Base-by-base conservation (phyloP, 1,139 yeast species). In the Zygosaccharomyces sapae region DNA sequence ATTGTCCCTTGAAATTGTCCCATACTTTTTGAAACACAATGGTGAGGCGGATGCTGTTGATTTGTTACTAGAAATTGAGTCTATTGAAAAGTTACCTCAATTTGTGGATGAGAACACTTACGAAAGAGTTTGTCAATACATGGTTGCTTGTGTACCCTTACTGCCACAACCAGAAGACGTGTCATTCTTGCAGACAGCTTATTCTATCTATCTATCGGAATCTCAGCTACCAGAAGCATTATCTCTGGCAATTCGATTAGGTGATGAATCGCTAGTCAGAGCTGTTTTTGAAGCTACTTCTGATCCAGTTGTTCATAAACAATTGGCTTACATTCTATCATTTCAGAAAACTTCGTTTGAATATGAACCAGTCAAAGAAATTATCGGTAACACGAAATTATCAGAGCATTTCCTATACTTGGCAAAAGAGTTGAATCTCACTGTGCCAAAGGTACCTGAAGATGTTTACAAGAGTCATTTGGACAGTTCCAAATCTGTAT, bases 41-140 rank as follows among this genome's bases (percentile, higher is more conserved):
- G 98, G 97, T 33, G 98, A 94, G 70, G 96, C 97, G 7, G 99
- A 92, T 66, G 98, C 98, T 1, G 96, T 92, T 27, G 99, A 92
- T 70, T 73, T 92, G 58, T 74, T 94, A 56, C 74, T 89, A 51
- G 98, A 92, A 69, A 79, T 92, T 49, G 98, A 92, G 69, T 75
- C 82, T 47, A 85, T 92, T 59, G 96, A 87, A 61, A 80, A 81
- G 63, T 74, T 94, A 54, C 83, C 94, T 6, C 80, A 82, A 55
- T 87, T 78, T 67, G 95, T 90, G 49, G 98, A 92, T 67, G 84
- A 83, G 54, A 77, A 82, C 63, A 87, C 95, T 4, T 90, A 76
- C 65, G 81, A 81, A 44, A 81, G 98, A 66, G 97, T 90, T 24
- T 90, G 98, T 65, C 80, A 87, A 55, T 92, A 92, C 67, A 84